Evolutionary conservation across 2,329 filamentous ascomycete genomes (phyloP), one percentile per base, ranked within the genome.

Genomic region (Colletotrichum orchidophilum): DNA sequence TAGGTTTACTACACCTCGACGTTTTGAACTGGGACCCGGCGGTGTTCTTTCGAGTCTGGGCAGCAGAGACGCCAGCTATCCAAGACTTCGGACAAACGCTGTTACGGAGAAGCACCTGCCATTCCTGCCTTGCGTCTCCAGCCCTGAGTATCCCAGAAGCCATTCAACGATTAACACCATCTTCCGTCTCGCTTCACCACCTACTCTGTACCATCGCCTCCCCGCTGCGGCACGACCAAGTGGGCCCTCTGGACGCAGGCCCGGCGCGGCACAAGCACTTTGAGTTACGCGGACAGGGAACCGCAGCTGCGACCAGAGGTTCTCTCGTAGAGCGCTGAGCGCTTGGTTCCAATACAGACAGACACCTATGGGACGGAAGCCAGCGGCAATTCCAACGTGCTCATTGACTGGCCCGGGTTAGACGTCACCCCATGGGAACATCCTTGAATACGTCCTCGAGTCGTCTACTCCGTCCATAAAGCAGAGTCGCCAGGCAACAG

Each of bases 211-310:
- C 39, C 39, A 46, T 46, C 39, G 39, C 39, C 39, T 46, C 39
- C 26, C 49, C 49, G 58, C 59, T 61, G n/a, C 42, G 59, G 27
- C 60, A 52, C 52, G 21, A 35, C 58, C 58, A 58, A 50, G 50
- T 33, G 35, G 58, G 21, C 27, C 46, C 35, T n/a, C 49, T 49
- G 67, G n/a, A 57, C 39, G 35, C 63, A 18, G 63, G 24, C 24
- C 39, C 39, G 55, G 50, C 58, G 50, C 63, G 35, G 57, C 68
- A 67, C 35, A 50, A 58, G 39, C 50, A 71, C n/a, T 8, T 33
- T 31, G 26, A 67, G n/a, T 57, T 62, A 67, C 63, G 52, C 58
- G 26, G 58, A 71, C 63, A 71, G 63, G 68, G 57, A 62, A 58
- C 57, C 63, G 68, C 57, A 57, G 63, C 68, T 49, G 57, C 63